Evolutionary conservation across 208 protist genomes (phyloP).

Genomic region (Porcisia deanei): DNA sequence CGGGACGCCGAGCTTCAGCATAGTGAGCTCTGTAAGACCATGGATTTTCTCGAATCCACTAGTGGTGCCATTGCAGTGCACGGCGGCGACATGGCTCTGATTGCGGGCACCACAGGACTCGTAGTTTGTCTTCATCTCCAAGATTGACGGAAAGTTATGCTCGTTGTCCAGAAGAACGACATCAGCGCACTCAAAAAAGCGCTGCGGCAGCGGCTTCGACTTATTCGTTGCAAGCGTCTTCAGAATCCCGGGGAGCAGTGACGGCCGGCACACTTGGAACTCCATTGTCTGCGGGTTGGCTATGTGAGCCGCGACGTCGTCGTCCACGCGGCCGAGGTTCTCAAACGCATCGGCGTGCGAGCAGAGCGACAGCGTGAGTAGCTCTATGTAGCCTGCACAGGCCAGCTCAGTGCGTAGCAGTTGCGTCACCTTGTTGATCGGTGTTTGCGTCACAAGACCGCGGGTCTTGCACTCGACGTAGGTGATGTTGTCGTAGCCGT

Average conservation of each 20-base stretch:
- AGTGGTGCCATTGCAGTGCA: constrained; percentile 78
- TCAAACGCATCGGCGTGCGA: constrained; percentile 91
- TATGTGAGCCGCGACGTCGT: constrained; percentile 88
- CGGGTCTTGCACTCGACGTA: constrained; percentile 72
- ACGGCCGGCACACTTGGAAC: constrained; percentile 95
- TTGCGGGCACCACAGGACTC: constrained; percentile 89
- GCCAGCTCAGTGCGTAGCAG: constrained; percentile 94
- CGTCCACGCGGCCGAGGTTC: constrained; percentile 73
- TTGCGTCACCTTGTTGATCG: constrained; percentile 94
- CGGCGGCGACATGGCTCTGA: constrained; percentile 82
- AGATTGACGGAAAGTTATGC: constrained; percentile 83
- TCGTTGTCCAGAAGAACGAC: constrained; percentile 92
- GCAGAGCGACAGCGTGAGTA: constrained; percentile 95
- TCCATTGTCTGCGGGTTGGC: constrained; percentile 94
- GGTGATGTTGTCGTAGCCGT: constrained; percentile 97
- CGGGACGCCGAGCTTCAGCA: constrained; percentile 76
- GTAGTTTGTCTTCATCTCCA: constrained; percentile 61
- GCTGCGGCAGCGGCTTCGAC: constrained; percentile 91
- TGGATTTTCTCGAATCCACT: constrained; percentile 88
- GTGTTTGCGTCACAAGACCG: constrained; percentile 90
- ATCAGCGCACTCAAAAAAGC: constrained; percentile 97
- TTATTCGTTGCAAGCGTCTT: constrained; percentile 95
- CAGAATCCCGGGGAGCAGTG: constrained; percentile 95
- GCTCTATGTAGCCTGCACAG: constrained; percentile 95
- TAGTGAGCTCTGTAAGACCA: constrained; percentile 61